Conservation (phyloP, 1,284 basidiomycete species). For the Cutaneotrichosporon dermatis region DNA sequence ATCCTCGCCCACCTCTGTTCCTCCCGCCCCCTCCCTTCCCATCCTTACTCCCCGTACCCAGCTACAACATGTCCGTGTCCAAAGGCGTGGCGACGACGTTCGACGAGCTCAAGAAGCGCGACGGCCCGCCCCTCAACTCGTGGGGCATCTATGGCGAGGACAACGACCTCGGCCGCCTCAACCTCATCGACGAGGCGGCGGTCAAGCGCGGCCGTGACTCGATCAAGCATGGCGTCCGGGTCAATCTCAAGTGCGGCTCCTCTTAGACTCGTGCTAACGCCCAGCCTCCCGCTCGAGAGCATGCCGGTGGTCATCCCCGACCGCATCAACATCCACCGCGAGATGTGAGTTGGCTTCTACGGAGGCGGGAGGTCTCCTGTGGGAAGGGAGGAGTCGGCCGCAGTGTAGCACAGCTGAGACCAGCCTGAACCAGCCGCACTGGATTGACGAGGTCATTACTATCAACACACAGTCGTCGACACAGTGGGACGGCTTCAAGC, state of each 20-base stretch:
- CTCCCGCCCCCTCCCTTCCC: too few relatives aligned
- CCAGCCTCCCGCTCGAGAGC: too few relatives aligned
- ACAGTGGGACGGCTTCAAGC: constrained; percentile 49
- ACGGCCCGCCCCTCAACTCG: constrained; percentile 30
- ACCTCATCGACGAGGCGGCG: constrained; percentile 30
- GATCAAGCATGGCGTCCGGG: constrained; percentile 26
- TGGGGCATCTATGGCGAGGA: constrained; percentile 33
- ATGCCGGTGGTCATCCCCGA: too few relatives aligned
- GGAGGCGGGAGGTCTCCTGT: too few relatives aligned
- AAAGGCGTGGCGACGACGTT: constrained; percentile 4
- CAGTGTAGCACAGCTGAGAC: background rate
- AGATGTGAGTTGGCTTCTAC: too few relatives aligned
- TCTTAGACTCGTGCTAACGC: background rate
- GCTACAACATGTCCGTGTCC: background rate
- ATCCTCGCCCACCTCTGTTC: too few relatives aligned
- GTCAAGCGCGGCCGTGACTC: constrained; percentile 26
- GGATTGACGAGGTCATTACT: constrained; percentile 36
- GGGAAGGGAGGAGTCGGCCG: too few relatives aligned
- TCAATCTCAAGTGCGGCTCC: constrained; percentile 32
- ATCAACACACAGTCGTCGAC: constrained; percentile 49
- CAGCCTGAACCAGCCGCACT: constrained; percentile 21
- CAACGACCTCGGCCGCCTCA: constrained; percentile 35
- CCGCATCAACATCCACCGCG: too few relatives aligned
- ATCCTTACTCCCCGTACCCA: too few relatives aligned
- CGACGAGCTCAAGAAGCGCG: constrained; percentile 13